A percentile compares a stretch with the other conserved stretches of the same genome.
Evolutionary conservation across 2,329 filamentous ascomycete genomes (phyloP).

Genomic region (Ascochyta viciae-villosae): DNA sequence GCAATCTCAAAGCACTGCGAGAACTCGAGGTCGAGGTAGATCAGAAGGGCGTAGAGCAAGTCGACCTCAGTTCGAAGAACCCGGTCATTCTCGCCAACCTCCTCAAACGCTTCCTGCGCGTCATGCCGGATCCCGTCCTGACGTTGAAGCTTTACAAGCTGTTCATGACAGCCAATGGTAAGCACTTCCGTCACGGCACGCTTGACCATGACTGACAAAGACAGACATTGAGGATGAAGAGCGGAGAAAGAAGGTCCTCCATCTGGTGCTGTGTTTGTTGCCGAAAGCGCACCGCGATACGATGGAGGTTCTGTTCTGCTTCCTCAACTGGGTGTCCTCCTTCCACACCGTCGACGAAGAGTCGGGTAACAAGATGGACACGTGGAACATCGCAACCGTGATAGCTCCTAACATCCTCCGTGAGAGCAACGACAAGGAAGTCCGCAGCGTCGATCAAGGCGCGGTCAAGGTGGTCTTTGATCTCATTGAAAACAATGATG

Average conservation of each 20-base stretch:
- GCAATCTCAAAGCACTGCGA: constrained; percentile 92
- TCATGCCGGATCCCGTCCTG: constrained; percentile 91
- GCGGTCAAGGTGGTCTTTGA: constrained; percentile 93
- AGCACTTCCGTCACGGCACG: constrained; percentile 33
- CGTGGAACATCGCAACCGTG: constrained; percentile 95
- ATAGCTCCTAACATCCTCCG: constrained; percentile 96
- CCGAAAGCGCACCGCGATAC: constrained; percentile 93
- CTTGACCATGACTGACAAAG: constrained; percentile 21
- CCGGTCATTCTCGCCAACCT: constrained; percentile 94
- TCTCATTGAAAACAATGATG: constrained; percentile 90
- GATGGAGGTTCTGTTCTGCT: constrained; percentile 92
- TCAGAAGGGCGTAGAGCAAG: constrained; percentile 79
- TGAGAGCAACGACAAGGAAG: constrained; percentile 61
- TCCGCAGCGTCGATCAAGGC: constrained; percentile 82
- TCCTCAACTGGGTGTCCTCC: constrained; percentile 96
- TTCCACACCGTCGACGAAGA: constrained; percentile 98
- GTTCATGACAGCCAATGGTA: constrained; percentile 86
- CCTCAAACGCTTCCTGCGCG: constrained; percentile 91
- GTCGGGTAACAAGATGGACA: constrained; percentile 97
- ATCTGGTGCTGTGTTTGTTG: constrained; percentile 89
- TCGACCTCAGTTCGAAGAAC: constrained; percentile 86
- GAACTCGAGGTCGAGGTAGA: constrained; percentile 89
- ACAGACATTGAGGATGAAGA: constrained; percentile 79
- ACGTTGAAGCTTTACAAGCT: constrained; percentile 93
- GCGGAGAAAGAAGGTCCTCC: constrained; percentile 82